Percentiles rank a stretch among this genome's conserved stretches.
phyloP scores from a whole-genome alignment of 2,329 filamentous ascomycete species.

The Atkinsonella hypoxylon region DNA sequence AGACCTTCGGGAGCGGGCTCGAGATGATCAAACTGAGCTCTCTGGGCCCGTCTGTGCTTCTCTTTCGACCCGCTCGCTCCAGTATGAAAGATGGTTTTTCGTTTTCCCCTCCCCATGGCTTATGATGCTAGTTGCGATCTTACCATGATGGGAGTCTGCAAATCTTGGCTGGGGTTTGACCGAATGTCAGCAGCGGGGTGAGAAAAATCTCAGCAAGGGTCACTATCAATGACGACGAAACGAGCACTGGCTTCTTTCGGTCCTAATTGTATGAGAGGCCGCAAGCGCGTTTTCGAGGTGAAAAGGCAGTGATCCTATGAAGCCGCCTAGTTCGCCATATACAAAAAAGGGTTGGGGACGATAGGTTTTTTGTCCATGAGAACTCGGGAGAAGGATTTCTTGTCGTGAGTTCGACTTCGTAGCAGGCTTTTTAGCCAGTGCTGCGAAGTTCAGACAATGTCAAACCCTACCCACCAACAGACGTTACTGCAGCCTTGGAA shows the following conservation, averaged over 20 bases:
- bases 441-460: background rate
- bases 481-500: background rate
- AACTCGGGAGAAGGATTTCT: background rate
- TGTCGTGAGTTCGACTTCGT: background rate
- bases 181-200: too few relatives aligned
- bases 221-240: background rate
- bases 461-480: background rate
- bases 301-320: background rate
- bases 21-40: slow-evolving; percentile 21
- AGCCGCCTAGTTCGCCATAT: too few relatives aligned
- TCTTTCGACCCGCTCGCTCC: slow-evolving; percentile 23
- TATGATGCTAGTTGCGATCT: slow-evolving; percentile 1
- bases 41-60: slow-evolving; percentile 21
- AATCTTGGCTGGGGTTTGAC: background rate
- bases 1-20: slow-evolving; percentile 23
- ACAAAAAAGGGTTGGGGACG: too few relatives aligned
- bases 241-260: background rate
- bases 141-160: slow-evolving; percentile 3
- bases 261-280: background rate
- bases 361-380: background rate
- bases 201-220: background rate
- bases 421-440: background rate
- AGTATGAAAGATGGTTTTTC: slow-evolving; percentile 15
- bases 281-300: background rate
- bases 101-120: slow-evolving; percentile 25